Base-by-base conservation (phyloP, 768 basidiomycete species). In the Scleroderma bovista region DNA sequence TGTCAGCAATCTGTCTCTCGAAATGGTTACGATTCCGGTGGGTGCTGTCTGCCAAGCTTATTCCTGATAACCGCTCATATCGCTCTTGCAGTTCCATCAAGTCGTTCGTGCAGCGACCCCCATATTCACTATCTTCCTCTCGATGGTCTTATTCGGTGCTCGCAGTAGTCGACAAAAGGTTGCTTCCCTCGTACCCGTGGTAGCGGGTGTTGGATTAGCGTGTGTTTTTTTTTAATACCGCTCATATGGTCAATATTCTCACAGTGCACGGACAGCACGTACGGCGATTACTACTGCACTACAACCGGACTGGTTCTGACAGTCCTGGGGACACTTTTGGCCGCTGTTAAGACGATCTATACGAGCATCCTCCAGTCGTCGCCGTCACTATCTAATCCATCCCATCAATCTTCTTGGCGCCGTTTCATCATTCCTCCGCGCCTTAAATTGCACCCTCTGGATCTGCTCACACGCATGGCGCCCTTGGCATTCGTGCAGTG, bases 281-380 rank as follows among this genome's bases (percentile, higher is more conserved):
- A 92, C 50, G 96, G 94, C 47, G 94, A 97, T 62, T 98, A 96
- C 69, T 87, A 91, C 60, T 96, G 87, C 68, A 96, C 93, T 1
- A 66, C 74, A 2, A 81, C 80, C 66, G 96, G 96, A 5, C 80
- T 98, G 51, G 57, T 89, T 61, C 76, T 99, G 19, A 97, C 96
- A 0, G 76, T 99, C 13, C 69, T 93, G 16, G 96, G 96, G 39
- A 93, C 95, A 0, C 64, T 95, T 47, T 79, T 99, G 33, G 96
- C 96, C 6, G 87, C 96, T 8, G 70, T 96, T 47, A 98, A 98
- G 67, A 96, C 95, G 0, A 86, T 97, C 40, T 80, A 86, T 56
- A 97, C 95, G 11, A 90, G 93, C 64, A 69, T 88, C 54, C 81
- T 86, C 1, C 88, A 86, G 61, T 72, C 77, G n/a, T 61, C 72